phyloP scores from a whole-genome alignment of 2,329 filamentous ascomycete genomes.

The Apiospora rasikravindrae region DNA sequence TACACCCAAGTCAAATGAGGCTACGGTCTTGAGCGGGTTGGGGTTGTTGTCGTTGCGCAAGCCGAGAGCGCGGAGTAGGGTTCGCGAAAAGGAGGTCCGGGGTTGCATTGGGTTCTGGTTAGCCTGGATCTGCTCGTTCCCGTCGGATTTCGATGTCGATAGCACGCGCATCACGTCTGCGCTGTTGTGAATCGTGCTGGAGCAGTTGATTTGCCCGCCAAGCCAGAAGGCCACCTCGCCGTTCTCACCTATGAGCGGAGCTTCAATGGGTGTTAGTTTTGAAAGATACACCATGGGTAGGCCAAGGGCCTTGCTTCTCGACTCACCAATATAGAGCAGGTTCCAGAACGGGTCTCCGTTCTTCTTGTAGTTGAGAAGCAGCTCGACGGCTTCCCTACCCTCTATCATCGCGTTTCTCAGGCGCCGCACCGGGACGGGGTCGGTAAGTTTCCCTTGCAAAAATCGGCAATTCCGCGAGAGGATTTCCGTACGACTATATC shows the following conservation, averaged over 20 bases:
- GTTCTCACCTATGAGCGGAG: constrained; percentile 44
- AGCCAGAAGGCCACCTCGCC: constrained; percentile 48
- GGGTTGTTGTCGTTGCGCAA: neutral
- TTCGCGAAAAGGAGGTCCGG: constrained; percentile 12
- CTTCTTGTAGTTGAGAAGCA: constrained; percentile 51
- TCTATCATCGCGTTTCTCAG: constrained; percentile 43
- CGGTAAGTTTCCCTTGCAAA: constrained; percentile 49
- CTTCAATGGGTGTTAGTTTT: constrained; percentile 36
- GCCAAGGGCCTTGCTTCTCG: too few relatives aligned
- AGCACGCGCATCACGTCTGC: constrained; percentile 47
- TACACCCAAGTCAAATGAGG: neutral
- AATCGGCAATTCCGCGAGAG: constrained; percentile 55
- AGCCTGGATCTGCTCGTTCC: constrained; percentile 19
- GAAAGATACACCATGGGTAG: neutral
- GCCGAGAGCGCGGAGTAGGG: constrained; percentile 21
- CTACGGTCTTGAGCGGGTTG: neutral
- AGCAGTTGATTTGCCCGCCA: constrained; percentile 52
- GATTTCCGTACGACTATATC: constrained; percentile 52
- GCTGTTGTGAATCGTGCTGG: constrained; percentile 48
- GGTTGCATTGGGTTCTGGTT: neutral
- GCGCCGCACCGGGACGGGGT: constrained; percentile 43
- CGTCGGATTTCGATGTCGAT: constrained; percentile 29
- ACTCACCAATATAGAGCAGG: constrained; percentile 24
- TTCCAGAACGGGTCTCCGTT: constrained; percentile 59
- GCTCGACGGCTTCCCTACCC: constrained; percentile 23